Conservation (phyloP, 257 asterid species). For the Mitragyna speciosa region DNA sequence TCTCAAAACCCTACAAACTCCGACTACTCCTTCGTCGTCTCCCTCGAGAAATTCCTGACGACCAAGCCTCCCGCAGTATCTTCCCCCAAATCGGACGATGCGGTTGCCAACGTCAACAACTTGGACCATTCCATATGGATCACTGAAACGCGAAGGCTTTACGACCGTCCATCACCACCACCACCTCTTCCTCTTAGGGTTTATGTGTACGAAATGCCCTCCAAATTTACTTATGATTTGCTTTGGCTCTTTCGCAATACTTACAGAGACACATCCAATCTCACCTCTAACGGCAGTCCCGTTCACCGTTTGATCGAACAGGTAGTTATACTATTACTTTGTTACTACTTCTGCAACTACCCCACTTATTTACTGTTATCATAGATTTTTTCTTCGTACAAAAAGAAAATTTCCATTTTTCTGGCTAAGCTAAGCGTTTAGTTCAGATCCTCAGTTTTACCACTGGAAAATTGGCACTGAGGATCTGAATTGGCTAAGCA, state of each 20-base stretch:
- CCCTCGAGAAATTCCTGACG: conserved; percentile 73
- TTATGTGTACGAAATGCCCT: conserved; percentile 87
- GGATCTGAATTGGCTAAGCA: too few relatives aligned
- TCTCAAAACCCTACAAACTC: conserved; percentile 26
- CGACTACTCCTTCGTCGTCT: conserved; percentile 77
- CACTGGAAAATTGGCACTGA: too few relatives aligned
- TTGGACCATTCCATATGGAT: conserved; percentile 60
- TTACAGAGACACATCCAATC: conserved; percentile 63
- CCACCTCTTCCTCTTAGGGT: conserved; percentile 52
- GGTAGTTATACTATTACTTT: conserved; percentile 22
- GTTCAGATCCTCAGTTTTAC: too few relatives aligned
- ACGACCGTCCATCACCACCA: conserved; percentile 33
- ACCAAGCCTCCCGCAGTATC: conserved; percentile 20
- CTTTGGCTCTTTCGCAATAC: conserved; percentile 68
- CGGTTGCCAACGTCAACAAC: conserved; percentile 38
- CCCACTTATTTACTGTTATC: too few relatives aligned
- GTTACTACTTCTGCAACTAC: background rate
- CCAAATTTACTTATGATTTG: conserved; percentile 87
- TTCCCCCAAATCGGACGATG: conserved; percentile 35
- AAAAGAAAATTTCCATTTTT: too few relatives aligned
- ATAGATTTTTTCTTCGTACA: too few relatives aligned
- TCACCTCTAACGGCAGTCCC: conserved; percentile 97
- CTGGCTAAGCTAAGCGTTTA: too few relatives aligned
- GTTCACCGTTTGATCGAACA: conserved; percentile 94
- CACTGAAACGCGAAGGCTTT: conserved; percentile 55